These are phyloP conservation scores for Saccharum officinarum DNA, from an alignment of 176 grass and related monocot genomes.

Conservation along the genomic window DNA sequence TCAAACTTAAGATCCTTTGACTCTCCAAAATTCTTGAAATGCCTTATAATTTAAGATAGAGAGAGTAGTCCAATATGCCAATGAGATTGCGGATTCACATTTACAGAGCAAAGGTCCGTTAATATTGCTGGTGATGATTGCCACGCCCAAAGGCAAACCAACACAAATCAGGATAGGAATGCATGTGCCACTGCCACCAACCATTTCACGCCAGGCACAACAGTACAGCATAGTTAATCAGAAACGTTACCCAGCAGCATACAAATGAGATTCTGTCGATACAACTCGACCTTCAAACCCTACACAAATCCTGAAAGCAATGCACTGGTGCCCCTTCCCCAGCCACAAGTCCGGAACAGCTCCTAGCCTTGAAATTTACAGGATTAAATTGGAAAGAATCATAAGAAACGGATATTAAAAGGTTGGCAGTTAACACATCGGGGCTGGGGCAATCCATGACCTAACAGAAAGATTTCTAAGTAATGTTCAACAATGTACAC, in stretches of 20 bases:
- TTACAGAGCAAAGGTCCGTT: background rate
- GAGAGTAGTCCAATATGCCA: no score
- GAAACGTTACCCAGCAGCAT: background rate
- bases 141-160: background rate
- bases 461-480: slow-evolving; percentile 9
- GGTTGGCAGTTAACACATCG: background rate
- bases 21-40: no score
- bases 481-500: slow-evolving; percentile 7
- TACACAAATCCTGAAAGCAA: slow-evolving; percentile 7
- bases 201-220: background rate
- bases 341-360: background rate
- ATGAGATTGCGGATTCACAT: no score
- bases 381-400: background rate
- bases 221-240: background rate
- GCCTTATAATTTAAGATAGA: no score
- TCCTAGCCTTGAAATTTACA: slow-evolving; percentile 39
- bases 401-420: background rate
- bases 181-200: background rate
- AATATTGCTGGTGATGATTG: background rate
- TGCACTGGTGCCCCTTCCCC: background rate
- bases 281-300: slow-evolving; percentile 7
- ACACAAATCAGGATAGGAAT: background rate
- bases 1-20: no score
- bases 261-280: background rate
- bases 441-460: background rate